Percentiles rank a stretch among this genome's conserved stretches.
Conservation (phyloP, 768 basidiomycete species). For the Melanogaster broomeanus region DNA sequence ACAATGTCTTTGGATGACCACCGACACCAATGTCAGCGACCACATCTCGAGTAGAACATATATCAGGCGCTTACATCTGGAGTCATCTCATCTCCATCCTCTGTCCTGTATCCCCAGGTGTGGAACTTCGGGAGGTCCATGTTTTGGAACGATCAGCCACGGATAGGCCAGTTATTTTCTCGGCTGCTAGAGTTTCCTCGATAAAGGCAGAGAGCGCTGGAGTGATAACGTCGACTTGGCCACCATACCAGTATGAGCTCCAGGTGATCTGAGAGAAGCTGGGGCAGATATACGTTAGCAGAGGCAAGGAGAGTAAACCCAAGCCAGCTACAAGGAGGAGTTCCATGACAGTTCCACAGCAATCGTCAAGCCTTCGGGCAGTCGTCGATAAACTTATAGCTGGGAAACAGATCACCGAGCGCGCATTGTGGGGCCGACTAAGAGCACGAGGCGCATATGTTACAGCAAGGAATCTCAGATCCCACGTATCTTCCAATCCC, state of each 20-base stretch:
- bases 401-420: not conserved
- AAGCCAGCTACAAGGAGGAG: constrained; percentile 5
- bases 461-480: too few relatives aligned
- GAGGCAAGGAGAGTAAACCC: constrained; percentile 12
- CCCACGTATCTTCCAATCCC: too few relatives aligned
- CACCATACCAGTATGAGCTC: not conserved
- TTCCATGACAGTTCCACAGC: constrained; percentile 5
- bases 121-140: constrained; percentile 30
- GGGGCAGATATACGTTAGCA: constrained; percentile 9
- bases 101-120: constrained; percentile 38
- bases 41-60: not conserved
- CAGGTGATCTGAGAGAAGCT: constrained; percentile 2
- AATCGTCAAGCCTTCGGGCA: too few relatives aligned
- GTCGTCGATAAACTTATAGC: not conserved
- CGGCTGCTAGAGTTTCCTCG: constrained; percentile 14
- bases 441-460: not conserved
- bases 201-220: constrained; percentile 20
- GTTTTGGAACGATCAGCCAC: constrained; percentile 26
- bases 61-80: constrained; percentile 30
- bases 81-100: constrained; percentile 33
- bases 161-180: constrained; percentile 33
- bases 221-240: constrained; percentile 15
- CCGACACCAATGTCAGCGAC: not conserved
- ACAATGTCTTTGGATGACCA: constrained; percentile 35
- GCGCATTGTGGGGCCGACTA: too few relatives aligned